phyloP scores from a whole-genome alignment of 2,329 filamentous ascomycete genomes.

The Penicillium sp. region DNA sequence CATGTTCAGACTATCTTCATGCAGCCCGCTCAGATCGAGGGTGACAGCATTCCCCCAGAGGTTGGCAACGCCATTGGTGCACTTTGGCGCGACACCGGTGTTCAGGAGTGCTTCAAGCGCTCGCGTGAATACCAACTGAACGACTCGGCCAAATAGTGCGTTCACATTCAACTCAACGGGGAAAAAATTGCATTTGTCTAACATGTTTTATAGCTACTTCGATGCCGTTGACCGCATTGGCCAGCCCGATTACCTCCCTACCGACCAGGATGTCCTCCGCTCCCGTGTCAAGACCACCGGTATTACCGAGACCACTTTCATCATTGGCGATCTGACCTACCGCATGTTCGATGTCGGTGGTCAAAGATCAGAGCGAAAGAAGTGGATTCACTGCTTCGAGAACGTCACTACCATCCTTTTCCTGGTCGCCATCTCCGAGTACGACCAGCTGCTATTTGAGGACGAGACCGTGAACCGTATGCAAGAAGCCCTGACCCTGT shows the following conservation, averaged over 20 bases:
- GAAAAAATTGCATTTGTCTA: constrained; percentile 2
- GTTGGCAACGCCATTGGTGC: constrained; percentile 91
- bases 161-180: constrained; percentile 26
- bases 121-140: constrained; percentile 96
- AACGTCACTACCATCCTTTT: constrained; percentile 97
- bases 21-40: constrained; percentile 95
- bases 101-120: constrained; percentile 92
- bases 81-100: constrained; percentile 88
- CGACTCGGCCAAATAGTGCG: constrained; percentile 93
- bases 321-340: constrained; percentile 91
- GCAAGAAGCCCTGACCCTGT: constrained; percentile 70
- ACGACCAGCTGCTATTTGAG: constrained; percentile 93
- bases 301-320: constrained; percentile 96
- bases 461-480: constrained; percentile 87
- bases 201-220: constrained; percentile 72
- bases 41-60: constrained; percentile 89
- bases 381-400: constrained; percentile 99
- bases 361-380: constrained; percentile 94
- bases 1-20: constrained; percentile 99
- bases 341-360: constrained; percentile 98
- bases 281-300: constrained; percentile 97
- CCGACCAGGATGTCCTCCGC: constrained; percentile 90
- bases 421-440: constrained; percentile 94
- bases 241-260: constrained; percentile 88
- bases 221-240: constrained; percentile 91